Evolutionary conservation across 2,329 filamentous ascomycete species (phyloP).

Genomic region (Volutella citrinella): DNA sequence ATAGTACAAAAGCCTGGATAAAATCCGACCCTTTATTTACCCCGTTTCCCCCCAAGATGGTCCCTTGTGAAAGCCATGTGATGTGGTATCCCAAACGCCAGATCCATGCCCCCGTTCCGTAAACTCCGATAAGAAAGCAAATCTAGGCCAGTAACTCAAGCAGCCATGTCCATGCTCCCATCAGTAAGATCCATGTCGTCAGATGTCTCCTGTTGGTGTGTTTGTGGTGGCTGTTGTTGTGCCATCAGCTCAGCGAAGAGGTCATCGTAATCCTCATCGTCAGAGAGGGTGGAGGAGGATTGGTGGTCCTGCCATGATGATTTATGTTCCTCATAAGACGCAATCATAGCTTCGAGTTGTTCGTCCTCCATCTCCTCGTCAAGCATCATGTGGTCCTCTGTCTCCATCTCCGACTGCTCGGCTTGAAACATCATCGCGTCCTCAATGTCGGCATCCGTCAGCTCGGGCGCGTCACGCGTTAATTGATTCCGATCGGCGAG

Average conservation of each 20-base stretch:
- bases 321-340: conserved; percentile 39
- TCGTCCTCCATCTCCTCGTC: conserved; percentile 49
- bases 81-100: conserved; percentile 20
- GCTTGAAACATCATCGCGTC: conserved; percentile 41
- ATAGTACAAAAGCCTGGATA: conserved; percentile 20
- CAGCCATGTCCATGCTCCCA: conserved; percentile 8
- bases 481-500: conserved; percentile 31
- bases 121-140: conserved; percentile 17
- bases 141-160: neutral
- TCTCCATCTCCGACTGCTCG: conserved; percentile 17
- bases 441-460: conserved; percentile 51
- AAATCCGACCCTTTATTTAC: conserved; percentile 25
- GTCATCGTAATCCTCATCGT: conserved; percentile 61
- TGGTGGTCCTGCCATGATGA: conserved; percentile 21
- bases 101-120: conserved; percentile 11
- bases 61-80: conserved; percentile 19
- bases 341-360: conserved; percentile 56
- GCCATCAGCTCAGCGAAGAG: conserved; percentile 50
- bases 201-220: conserved; percentile 18
- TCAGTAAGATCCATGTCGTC: conserved; percentile 46
- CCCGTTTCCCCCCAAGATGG: conserved; percentile 21
- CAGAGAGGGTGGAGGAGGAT: conserved; percentile 38
- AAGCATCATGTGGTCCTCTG: conserved; percentile 49
- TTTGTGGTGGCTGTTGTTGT: conserved; percentile 24
- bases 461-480: conserved; percentile 32